These are phyloP conservation scores for Linnemannia exigua DNA, from an alignment of 192 early-diverging fungal genomes.

Conservation along the genomic window DNA sequence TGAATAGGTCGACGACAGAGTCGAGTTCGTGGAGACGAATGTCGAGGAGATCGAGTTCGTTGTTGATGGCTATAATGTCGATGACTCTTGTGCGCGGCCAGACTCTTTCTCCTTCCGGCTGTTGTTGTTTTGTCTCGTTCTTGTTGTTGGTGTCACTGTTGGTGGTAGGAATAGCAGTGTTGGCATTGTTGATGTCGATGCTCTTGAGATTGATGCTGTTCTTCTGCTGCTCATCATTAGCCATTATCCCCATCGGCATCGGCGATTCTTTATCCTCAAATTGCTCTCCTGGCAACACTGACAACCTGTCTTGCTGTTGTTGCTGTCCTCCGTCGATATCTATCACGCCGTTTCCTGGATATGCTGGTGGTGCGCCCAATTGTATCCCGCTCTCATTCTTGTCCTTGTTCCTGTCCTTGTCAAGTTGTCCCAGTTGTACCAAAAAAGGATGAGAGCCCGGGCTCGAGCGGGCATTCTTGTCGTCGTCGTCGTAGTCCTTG, in stretches of 20 bases:
- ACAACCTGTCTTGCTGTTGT: neutral
- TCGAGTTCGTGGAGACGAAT: neutral
- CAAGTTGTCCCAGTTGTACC: too few relatives aligned
- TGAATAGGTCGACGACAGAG: neutral
- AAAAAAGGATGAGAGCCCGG: conserved; percentile 1
- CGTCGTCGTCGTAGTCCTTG: neutral
- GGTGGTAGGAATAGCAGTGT: neutral
- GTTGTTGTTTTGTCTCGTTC: neutral
- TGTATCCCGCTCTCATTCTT: neutral
- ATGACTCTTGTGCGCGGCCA: neutral
- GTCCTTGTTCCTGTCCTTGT: neutral
- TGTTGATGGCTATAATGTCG: neutral
- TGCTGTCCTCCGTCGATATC: neutral
- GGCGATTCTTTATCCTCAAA: neutral
- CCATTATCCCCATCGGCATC: neutral
- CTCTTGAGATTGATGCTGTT: neutral
- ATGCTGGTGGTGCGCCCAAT: neutral
- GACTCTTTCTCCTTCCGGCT: neutral
- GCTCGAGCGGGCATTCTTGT: neutral
- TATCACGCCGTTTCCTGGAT: neutral
- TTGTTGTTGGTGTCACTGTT: neutral
- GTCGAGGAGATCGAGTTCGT: neutral
- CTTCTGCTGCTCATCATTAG: neutral
- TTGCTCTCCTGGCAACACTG: neutral
- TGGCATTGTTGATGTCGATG: neutral